These are phyloP conservation scores for Penicillium brevicompactum DNA, from an alignment of 2,329 filamentous ascomycete genomes.

Conservation along the genomic window DNA sequence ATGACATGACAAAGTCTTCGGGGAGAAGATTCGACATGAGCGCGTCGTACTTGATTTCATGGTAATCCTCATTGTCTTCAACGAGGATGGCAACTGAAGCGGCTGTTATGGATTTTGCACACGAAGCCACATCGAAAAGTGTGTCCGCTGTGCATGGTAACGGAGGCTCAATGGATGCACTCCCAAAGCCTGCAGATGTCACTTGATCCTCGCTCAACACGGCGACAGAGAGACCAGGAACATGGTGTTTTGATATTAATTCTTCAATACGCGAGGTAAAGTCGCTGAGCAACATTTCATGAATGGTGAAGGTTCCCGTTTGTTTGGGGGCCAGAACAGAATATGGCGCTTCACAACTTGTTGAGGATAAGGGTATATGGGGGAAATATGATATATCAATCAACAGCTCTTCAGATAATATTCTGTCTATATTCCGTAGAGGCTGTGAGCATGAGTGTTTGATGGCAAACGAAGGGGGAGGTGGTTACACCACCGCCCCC, in stretches of 20 bases:
- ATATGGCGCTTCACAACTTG: too few relatives aligned
- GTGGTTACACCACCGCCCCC: too few relatives aligned
- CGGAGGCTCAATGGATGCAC: constrained; percentile 14
- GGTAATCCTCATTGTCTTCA: neutral
- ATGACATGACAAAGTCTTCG: constrained; percentile 55
- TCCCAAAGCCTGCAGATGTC: constrained; percentile 19
- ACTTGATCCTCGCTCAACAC: constrained; percentile 15
- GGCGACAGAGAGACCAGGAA: constrained; percentile 12
- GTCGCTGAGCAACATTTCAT: neutral
- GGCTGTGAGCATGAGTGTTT: too few relatives aligned
- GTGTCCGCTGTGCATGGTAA: constrained; percentile 24
- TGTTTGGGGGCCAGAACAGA: too few relatives aligned
- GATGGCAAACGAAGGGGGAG: too few relatives aligned
- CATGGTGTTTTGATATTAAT: neutral
- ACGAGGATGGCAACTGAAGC: constrained; percentile 40
- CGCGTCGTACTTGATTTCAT: neutral
- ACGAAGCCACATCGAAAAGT: constrained; percentile 28
- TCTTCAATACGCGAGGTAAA: neutral
- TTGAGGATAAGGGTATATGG: too few relatives aligned
- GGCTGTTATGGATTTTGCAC: constrained; percentile 29
- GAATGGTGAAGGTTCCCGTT: too few relatives aligned
- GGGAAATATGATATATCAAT: too few relatives aligned
- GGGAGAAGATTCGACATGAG: constrained; percentile 45
- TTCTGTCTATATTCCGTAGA: too few relatives aligned
- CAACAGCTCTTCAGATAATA: too few relatives aligned